Conservation (phyloP, 352 stramenopile species). For the Phytophthora citrophthora region DNA sequence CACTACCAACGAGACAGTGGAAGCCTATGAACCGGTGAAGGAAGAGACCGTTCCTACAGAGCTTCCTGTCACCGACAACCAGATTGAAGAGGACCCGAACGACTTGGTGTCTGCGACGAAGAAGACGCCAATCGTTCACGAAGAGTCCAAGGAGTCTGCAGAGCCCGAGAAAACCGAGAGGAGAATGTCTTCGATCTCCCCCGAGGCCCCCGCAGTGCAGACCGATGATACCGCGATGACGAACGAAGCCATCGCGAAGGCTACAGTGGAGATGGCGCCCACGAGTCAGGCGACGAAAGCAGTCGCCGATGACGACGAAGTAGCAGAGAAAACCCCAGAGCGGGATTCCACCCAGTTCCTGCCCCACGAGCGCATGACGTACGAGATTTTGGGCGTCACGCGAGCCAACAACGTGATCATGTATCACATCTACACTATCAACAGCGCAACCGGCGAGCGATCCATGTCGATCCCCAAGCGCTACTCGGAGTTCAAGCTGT, state of each 20-base stretch:
- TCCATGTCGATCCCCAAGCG: conserved; percentile 41
- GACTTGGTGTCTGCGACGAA: conserved; percentile 24
- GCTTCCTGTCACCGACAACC: conserved; percentile 4
- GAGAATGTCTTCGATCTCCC: conserved; percentile 23
- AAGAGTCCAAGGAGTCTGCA: conserved; percentile 22
- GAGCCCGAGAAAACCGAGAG: conserved; percentile 11
- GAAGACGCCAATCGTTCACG: conserved; percentile 8
- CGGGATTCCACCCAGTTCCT: conserved; percentile 20
- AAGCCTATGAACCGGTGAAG: conserved; percentile 4
- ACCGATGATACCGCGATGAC: conserved; percentile 16
- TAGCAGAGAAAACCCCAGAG: conserved; percentile 14
- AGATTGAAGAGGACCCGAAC: conserved; percentile 21
- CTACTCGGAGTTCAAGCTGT: conserved; percentile 63
- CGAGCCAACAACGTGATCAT: conserved; percentile 50
- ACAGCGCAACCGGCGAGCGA: conserved; percentile 28
- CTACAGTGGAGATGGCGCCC: conserved; percentile 23
- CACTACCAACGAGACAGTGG: conserved; percentile 23
- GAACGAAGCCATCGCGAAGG: conserved; percentile 32
- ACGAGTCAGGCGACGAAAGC: conserved; percentile 24
- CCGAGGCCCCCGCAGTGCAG: conserved; percentile 15
- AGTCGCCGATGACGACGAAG: conserved; percentile 13
- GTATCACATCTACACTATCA: conserved; percentile 59
- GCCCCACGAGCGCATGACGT: conserved; percentile 26
- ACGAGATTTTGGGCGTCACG: conserved; percentile 56
- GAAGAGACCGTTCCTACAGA: conserved; percentile 3